These are phyloP conservation scores for Mortierella antarctica DNA, from an alignment of 192 early-diverging fungal species.

Conservation along the genomic window DNA sequence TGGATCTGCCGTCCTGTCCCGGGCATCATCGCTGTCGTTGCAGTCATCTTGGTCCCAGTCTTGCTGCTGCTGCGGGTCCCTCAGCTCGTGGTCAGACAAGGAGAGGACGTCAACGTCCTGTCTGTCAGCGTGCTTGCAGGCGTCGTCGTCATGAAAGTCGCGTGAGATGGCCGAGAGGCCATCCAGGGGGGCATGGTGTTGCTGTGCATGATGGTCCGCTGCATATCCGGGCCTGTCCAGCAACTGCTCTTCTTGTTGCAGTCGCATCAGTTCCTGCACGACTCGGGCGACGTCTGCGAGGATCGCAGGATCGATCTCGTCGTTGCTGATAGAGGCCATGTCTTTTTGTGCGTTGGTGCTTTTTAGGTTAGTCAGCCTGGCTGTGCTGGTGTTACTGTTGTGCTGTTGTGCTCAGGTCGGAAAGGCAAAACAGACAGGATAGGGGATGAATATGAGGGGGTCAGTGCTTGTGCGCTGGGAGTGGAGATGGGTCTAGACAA, in stretches of 20 bases:
- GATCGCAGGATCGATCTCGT: constrained; percentile 45
- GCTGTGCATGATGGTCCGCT: constrained; percentile 1
- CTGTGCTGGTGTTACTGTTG: too few relatives aligned
- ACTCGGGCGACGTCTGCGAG: constrained; percentile 49
- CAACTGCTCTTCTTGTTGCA: constrained; percentile 20
- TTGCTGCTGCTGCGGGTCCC: neutral
- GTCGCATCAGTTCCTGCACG: constrained; percentile 40
- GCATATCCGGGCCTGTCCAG: too few relatives aligned
- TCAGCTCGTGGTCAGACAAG: constrained; percentile 5
- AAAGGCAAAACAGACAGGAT: too few relatives aligned
- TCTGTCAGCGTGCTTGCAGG: constrained; percentile 11
- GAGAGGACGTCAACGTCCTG: constrained; percentile 10
- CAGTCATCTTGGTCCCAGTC: neutral
- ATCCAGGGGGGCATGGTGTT: constrained; percentile 3
- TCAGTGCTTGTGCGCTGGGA: too few relatives aligned
- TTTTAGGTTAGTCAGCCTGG: too few relatives aligned
- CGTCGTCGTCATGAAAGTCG: constrained; percentile 4
- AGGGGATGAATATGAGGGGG: too few relatives aligned
- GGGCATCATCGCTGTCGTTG: neutral
- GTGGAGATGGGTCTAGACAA: too few relatives aligned
- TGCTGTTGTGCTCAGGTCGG: too few relatives aligned
- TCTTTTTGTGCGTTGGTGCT: too few relatives aligned
- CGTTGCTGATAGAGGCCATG: neutral
- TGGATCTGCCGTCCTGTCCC: constrained; percentile 1
- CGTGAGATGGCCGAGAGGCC: constrained; percentile 13